Conservation (phyloP, 441 rosid species). For the Jatropha podagrica region DNA sequence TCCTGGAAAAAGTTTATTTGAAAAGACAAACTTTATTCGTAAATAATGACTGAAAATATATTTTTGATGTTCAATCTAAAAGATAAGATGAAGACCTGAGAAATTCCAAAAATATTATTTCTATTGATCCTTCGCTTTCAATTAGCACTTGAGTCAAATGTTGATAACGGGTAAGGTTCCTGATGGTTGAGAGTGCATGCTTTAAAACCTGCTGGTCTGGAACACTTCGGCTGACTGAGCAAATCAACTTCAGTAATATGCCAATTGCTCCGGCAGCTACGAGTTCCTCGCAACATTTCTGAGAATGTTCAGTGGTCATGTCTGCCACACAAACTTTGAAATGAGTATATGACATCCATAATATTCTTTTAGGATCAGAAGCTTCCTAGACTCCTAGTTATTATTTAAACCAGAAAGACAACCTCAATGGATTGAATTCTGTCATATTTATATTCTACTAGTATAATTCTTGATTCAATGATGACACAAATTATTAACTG, state of each 20-base stretch:
- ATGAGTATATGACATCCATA: background rate
- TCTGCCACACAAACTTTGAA: slow-evolving; percentile 40
- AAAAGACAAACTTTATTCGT: background rate
- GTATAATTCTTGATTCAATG: background rate
- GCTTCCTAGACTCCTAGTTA: background rate
- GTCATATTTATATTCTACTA: background rate
- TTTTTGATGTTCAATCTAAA: background rate
- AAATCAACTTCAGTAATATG: slow-evolving; percentile 59
- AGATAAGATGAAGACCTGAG: slow-evolving; percentile 49
- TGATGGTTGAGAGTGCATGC: slow-evolving; percentile 76
- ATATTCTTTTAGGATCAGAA: background rate
- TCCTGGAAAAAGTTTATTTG: slow-evolving; percentile 43
- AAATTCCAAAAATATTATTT: slow-evolving; percentile 64
- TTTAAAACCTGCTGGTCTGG: slow-evolving; percentile 88
- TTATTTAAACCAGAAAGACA: background rate
- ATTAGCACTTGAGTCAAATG: slow-evolving; percentile 65
- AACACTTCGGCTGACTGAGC: slow-evolving; percentile 77
- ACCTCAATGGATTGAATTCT: background rate
- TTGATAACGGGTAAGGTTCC: slow-evolving; percentile 68
- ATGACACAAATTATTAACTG: background rate
- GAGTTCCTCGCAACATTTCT: slow-evolving; percentile 82
- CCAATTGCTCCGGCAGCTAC: slow-evolving; percentile 85
- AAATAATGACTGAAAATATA: background rate
- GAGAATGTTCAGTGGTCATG: slow-evolving; percentile 70
- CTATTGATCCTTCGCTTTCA: slow-evolving; percentile 50